phyloP scores from a whole-genome alignment of 192 early-diverging fungal genomes.

The Coemansia sp. region DNA sequence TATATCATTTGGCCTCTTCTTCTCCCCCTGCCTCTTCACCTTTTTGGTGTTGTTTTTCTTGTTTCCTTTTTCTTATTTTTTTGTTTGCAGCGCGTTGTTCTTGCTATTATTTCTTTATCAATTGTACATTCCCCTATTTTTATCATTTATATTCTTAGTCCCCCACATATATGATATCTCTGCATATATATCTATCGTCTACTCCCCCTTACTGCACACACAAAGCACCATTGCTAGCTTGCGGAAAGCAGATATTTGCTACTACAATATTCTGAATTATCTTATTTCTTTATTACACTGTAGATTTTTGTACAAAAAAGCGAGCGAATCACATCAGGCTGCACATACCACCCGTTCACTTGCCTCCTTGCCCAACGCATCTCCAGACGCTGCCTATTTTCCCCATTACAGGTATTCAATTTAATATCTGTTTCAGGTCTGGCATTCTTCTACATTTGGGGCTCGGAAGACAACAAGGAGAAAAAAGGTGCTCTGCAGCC shows the following conservation, averaged over 20 bases:
- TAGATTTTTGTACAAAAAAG: constrained; percentile 1
- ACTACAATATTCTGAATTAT: background rate
- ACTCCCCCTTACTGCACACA: background rate
- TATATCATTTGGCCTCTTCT: background rate
- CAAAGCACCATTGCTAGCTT: background rate
- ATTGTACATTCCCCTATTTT: constrained; percentile 4
- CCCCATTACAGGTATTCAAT: background rate
- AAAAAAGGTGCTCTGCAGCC: background rate
- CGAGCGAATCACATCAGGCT: background rate
- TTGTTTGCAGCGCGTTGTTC: background rate
- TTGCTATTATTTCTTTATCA: background rate
- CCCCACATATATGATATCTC: constrained; percentile 7
- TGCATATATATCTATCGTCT: background rate
- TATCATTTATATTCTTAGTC: constrained; percentile 7
- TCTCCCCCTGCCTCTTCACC: background rate
- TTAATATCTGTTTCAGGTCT: background rate
- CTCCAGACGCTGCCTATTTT: background rate
- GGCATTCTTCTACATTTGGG: background rate
- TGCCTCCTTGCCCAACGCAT: background rate
- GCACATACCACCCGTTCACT: background rate
- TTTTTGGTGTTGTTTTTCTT: background rate
- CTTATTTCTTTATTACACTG: background rate
- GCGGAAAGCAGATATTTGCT: background rate
- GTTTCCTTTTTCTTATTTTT: background rate
- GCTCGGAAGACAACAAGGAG: background rate